Conservation (phyloP, 2,329 filamentous ascomycete genomes). For the Pseudogymnoascus sp. region DNA sequence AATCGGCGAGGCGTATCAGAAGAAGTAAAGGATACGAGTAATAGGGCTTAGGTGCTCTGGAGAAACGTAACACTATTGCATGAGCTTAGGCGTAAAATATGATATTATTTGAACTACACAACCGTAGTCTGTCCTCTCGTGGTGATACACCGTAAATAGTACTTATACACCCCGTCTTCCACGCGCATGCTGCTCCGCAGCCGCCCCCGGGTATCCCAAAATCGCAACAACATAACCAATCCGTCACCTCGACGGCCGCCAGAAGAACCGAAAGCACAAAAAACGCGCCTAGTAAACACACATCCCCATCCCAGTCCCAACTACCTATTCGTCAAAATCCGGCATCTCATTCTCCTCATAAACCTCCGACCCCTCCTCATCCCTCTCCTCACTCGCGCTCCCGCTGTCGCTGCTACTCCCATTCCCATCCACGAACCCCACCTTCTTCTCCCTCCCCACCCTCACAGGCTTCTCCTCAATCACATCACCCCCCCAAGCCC, state of each 20-base stretch:
- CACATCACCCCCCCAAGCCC: conserved; percentile 87
- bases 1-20: neutral
- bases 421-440: conserved; percentile 50
- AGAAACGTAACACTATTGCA: neutral
- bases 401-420: conserved; percentile 10
- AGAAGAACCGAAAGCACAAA: conserved; percentile 5
- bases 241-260: neutral
- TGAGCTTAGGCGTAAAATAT: conserved; percentile 3
- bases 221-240: conserved; percentile 5
- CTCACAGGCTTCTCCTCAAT: conserved; percentile 45
- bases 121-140: neutral
- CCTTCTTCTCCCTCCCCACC: conserved; percentile 42
- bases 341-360: conserved; percentile 29
- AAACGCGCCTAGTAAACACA: conserved; percentile 4
- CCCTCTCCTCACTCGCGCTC: conserved; percentile 8
- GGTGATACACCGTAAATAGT: conserved; percentile 3
- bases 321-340: conserved; percentile 19
- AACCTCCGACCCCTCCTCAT: conserved; percentile 27
- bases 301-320: neutral
- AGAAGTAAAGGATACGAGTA: neutral
- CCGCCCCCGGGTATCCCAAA: conserved; percentile 4
- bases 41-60: neutral
- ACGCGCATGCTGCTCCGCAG: neutral
- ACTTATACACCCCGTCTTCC: conserved; percentile 3
- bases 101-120: conserved; percentile 6